Evolutionary conservation across 2,329 filamentous ascomycete genomes (phyloP), one percentile per base, ranked within the genome.

Genomic region (Trichoderma pleuroti): DNA sequence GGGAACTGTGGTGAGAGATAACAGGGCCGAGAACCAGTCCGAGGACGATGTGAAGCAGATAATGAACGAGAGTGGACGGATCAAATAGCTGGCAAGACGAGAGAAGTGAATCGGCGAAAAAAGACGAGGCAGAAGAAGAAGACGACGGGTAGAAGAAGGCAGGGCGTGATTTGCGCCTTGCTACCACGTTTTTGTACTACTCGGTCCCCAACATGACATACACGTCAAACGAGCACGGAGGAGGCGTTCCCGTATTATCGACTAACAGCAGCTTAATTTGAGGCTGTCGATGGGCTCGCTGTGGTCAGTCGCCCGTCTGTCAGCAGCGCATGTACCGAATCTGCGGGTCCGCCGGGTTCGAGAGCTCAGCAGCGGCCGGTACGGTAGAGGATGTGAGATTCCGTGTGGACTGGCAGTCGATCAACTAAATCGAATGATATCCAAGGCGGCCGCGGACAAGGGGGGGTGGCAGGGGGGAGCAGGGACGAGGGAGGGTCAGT

Each of bases 301-400:
- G 42, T 60, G 70, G 70, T 71, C 70, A 71, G 65, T 71, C 42
- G 70, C 66, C 70, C 66, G 65, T 63, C 70, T 52, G 70, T 71
- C 66, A 71, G 70, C 70, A 62, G 70, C 18, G 61, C 68, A 66
- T 42, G 34, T 49, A 69, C 70, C 70, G 65, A 42, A 28, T 18
- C 30, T 71, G 60, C 70, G 70, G 70, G 59, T 70, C 70, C 34
- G 32, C 57, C 57, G 34, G 42, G 39, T 10, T 18, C 42, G 54
- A 28, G 18, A 34, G 65, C 21, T 30, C 56, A 34, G 52, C 39
- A 67, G 52, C 52, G 26, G 52, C 36, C 61, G 60, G 61, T 26
- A 66, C 28, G 42, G 68, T n/a, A 63, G 26, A 24, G 69, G 42
- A 62, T 36, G 57, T 57, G 64, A 62, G 64, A 57, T 63, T 56